Base-by-base conservation (phyloP, 108 stramenopile genomes). In the Nitzschia sp. region DNA sequence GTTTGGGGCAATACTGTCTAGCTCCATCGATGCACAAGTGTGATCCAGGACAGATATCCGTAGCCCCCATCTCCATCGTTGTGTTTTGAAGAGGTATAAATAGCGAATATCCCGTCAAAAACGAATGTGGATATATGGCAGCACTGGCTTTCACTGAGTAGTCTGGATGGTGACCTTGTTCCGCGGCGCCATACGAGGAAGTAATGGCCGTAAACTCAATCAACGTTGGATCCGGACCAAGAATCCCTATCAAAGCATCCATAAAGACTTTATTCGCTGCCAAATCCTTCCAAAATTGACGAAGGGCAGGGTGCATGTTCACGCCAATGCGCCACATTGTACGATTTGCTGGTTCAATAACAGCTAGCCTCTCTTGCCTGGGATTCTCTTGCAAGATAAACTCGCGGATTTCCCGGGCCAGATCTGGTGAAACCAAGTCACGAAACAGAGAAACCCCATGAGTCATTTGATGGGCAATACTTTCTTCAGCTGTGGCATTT, bases 181-280 rank as follows among this genome's bases (percentile, higher is more conserved):
- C 35, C 2, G 45, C 29, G 2, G 73, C 66, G 18, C 86, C 86
- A 54, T 54, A 64, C 3, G 21, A 68, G 9, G 74, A 45, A 1
- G 81, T 87, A 69, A 87, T 87, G 38, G 86, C 81, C 3, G 83
- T 84, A 54, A 87, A 74, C 66, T 84, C 83, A 1, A 81, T 66
- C 54, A 81, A 51, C 0, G 83, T 75, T 1, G 86, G 81, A 61
- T 84, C 81, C 3, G 59, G 68, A 24, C 86, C 86, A n/a, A 87
- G 31, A 23, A 87, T 35, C 42, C 54, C 59, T 54, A 61, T 46
- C 3, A 87, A 47, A 2, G 76, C 8, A 0, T 35, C 27, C 26
- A 58, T 59, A 13, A 87, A 59, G 0, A 59, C 21, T 4, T 13
- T 11, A 64, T 87, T 74, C 1, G 45, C 59, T 27, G 80, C 56